phyloP scores from a whole-genome alignment of 2,329 filamentous ascomycete genomes.

The Lachnellula subtilissima region DNA sequence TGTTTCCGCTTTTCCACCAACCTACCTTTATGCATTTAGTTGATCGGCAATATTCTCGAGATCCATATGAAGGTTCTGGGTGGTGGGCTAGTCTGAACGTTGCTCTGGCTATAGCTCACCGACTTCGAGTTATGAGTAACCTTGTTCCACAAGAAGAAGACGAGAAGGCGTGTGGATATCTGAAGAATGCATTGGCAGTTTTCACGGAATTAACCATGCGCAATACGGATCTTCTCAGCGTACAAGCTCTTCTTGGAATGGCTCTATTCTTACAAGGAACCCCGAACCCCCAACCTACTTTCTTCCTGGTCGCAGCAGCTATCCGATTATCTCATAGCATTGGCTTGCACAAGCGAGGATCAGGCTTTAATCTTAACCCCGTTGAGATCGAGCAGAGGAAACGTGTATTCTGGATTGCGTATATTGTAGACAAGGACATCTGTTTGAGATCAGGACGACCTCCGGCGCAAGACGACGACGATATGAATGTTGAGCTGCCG shows the following conservation, averaged over 20 bases:
- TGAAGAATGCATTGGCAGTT: conserved; percentile 95
- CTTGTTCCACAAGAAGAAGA: conserved; percentile 87
- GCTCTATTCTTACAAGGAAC: conserved; percentile 92
- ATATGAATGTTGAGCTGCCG: conserved; percentile 94
- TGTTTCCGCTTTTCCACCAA: conserved; percentile 96
- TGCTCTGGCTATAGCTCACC: conserved; percentile 85
- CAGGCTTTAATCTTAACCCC: conserved; percentile 87
- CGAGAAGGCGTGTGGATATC: conserved; percentile 87
- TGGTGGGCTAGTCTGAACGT: conserved; percentile 99
- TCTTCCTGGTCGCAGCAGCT: conserved; percentile 84
- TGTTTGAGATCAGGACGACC: conserved; percentile 68
- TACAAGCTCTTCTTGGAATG: conserved; percentile 92
- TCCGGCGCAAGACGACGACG: conserved; percentile 69
- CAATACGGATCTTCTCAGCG: conserved; percentile 90
- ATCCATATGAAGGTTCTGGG: conserved; percentile 90
- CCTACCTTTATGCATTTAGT: conserved; percentile 98
- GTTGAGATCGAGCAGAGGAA: conserved; percentile 90
- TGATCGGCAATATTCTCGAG: conserved; percentile 84
- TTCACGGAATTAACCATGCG: conserved; percentile 91
- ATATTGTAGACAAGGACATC: conserved; percentile 69
- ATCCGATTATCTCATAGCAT: conserved; percentile 91
- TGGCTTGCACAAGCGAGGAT: conserved; percentile 88
- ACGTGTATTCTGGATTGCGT: conserved; percentile 73
- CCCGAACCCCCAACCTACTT: conserved; percentile 91
- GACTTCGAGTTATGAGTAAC: conserved; percentile 92